phyloP scores from a whole-genome alignment of 176 grass and related monocot genomes.

The Carex pumila region DNA sequence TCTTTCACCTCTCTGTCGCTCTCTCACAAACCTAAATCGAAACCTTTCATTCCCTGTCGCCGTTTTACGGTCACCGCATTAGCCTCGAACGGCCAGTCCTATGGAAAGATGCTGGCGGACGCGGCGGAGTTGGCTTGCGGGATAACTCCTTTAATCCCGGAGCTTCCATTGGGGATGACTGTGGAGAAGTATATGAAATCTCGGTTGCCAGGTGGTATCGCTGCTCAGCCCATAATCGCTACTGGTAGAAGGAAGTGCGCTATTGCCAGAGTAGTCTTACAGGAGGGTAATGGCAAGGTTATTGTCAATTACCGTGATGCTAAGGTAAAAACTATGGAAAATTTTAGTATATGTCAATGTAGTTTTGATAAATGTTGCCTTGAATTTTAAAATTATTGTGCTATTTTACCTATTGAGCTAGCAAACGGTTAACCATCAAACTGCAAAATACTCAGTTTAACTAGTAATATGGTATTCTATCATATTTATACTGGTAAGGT shows the following conservation, averaged over 20 bases:
- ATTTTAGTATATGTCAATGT: background rate
- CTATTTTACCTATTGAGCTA: background rate
- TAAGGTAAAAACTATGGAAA: constrained; percentile 33
- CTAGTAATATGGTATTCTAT: background rate
- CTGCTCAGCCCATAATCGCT: constrained; percentile 80
- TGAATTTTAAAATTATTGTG: background rate
- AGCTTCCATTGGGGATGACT: constrained; percentile 3
- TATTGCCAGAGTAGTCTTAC: constrained; percentile 76
- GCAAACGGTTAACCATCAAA: background rate
- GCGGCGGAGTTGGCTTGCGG: constrained; percentile 37
- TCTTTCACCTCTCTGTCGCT: constrained; percentile 61
- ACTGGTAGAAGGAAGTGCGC: constrained; percentile 86
- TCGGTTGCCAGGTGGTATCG: constrained; percentile 72
- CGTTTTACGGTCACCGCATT: constrained; percentile 19
- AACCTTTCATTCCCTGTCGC: constrained; percentile 8
- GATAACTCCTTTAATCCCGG: background rate
- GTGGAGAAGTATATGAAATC: constrained; percentile 81
- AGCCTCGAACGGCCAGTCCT: constrained; percentile 6
- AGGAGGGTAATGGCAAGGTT: constrained; percentile 82
- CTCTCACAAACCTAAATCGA: constrained; percentile 35
- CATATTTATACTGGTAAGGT: background rate
- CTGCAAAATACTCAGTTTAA: background rate
- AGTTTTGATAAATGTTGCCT: background rate
- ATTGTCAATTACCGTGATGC: constrained; percentile 93
- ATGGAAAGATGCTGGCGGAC: constrained; percentile 20